Evolutionary conservation across 371 early-diverging fungal species (phyloP).

Genomic region (Nematocida minor): DNA sequence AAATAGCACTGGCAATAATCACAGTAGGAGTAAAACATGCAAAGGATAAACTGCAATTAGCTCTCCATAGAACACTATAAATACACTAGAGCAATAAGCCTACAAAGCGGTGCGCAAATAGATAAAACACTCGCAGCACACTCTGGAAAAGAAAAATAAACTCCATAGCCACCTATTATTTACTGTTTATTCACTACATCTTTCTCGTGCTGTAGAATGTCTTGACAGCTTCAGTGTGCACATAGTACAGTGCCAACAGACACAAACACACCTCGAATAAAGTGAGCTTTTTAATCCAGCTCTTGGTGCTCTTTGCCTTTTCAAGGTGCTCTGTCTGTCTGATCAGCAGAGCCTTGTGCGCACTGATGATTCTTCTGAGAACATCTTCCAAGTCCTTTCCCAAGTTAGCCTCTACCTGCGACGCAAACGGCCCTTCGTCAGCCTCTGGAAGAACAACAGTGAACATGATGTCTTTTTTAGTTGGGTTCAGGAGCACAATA

Average conservation of each 20-base stretch:
- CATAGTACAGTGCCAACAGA: constrained; percentile 41
- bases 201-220: constrained; percentile 48
- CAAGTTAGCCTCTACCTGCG: not conserved
- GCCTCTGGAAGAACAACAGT: constrained; percentile 3
- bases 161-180: no score
- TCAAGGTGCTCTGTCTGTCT: constrained; percentile 34
- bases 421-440: constrained; percentile 45
- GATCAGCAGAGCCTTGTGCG: constrained; percentile 21
- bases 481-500: not conserved
- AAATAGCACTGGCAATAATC: no score
- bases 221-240: constrained; percentile 48
- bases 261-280: constrained; percentile 26
- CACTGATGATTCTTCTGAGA: not conserved
- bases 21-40: no score
- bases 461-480: not conserved
- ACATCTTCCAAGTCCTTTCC: constrained; percentile 29
- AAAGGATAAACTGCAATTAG: no score
- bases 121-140: no score
- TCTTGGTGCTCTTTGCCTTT: constrained; percentile 34
- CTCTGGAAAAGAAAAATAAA: no score
- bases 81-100: no score
- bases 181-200: constrained; percentile 23
- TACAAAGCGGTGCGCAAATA: no score
- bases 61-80: no score
- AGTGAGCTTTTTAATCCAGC: constrained; percentile 49